These are phyloP conservation scores for Flammula alnicola DNA, from an alignment of 1,284 basidiomycete genomes.

Conservation along the genomic window DNA sequence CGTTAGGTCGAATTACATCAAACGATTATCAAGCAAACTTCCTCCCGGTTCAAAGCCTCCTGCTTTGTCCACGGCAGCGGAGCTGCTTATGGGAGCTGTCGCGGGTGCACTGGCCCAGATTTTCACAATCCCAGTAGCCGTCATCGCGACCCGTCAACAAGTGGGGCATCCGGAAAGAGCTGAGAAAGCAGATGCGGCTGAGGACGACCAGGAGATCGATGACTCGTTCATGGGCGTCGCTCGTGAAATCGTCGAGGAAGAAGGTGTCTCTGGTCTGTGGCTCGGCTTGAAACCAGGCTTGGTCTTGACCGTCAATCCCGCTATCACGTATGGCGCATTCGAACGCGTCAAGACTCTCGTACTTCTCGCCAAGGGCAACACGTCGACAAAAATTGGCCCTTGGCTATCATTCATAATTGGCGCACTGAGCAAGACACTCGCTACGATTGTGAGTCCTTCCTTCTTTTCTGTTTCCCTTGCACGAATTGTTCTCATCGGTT, in stretches of 20 bases:
- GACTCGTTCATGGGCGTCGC: slow-evolving; percentile 83
- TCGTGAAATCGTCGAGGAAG: slow-evolving; percentile 88
- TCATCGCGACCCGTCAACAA: slow-evolving; percentile 98
- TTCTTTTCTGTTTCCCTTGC: slow-evolving; percentile 1
- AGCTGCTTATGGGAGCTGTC: slow-evolving; percentile 87
- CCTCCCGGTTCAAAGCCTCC: slow-evolving; percentile 61
- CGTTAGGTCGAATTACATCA: slow-evolving; percentile 83
- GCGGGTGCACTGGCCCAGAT: slow-evolving; percentile 96
- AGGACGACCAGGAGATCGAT: slow-evolving; percentile 43
- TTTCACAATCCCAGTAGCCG: slow-evolving; percentile 97
- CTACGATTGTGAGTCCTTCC: slow-evolving; percentile 79
- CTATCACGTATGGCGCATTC: slow-evolving; percentile 97
- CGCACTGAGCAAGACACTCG: slow-evolving; percentile 94
- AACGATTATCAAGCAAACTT: slow-evolving; percentile 61
- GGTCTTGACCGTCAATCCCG: slow-evolving; percentile 95
- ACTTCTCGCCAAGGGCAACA: slow-evolving; percentile 52
- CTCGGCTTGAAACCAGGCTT: slow-evolving; percentile 91
- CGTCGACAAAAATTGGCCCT: slow-evolving; percentile 70
- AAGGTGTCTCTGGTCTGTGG: slow-evolving; percentile 93
- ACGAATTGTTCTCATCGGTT: background rate
- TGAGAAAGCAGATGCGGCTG: slow-evolving; percentile 13
- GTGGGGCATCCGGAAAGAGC: slow-evolving; percentile 54
- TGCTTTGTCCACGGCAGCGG: slow-evolving; percentile 77
- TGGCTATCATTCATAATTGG: slow-evolving; percentile 87
- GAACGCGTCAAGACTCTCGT: slow-evolving; percentile 86